phyloP scores from a whole-genome alignment of 2,329 filamentous ascomycete species.

The Alternaria metachromatica region DNA sequence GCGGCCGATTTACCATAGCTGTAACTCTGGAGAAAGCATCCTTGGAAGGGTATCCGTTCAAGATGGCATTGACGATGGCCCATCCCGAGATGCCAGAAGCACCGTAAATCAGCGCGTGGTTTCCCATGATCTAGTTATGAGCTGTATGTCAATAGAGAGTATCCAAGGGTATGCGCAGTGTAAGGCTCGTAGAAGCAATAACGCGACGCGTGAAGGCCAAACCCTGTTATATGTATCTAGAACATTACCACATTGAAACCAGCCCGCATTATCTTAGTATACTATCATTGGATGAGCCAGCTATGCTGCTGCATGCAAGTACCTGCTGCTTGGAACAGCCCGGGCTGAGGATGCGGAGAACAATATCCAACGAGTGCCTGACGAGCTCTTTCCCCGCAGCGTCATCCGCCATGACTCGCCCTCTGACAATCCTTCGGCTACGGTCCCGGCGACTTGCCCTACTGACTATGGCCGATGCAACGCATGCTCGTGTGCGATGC shows the following conservation, averaged over 20 bases:
- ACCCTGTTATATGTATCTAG: background rate
- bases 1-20: constrained; percentile 57
- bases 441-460: background rate
- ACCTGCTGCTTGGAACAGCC: background rate
- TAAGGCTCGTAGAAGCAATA: background rate
- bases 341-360: constrained; percentile 27
- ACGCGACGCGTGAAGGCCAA: background rate
- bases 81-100: constrained; percentile 59
- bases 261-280: background rate
- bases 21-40: constrained; percentile 54
- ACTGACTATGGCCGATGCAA: fast-evolving
- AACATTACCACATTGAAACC: background rate
- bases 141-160: background rate
- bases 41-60: constrained; percentile 55
- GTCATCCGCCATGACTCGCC: constrained; percentile 32
- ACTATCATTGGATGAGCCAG: background rate
- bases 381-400: constrained; percentile 25
- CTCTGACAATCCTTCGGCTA: background rate
- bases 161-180: background rate
- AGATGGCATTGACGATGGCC: constrained; percentile 58
- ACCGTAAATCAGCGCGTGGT: constrained; percentile 49
- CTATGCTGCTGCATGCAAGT: constrained; percentile 3
- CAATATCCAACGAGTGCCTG: constrained; percentile 32
- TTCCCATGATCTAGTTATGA: constrained; percentile 23
- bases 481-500: background rate